Percentiles rank a stretch among this genome's conserved stretches.
Evolutionary conservation across 2,329 filamentous ascomycete genomes (phyloP).

Genomic region (Atkinsonella hypoxylon): DNA sequence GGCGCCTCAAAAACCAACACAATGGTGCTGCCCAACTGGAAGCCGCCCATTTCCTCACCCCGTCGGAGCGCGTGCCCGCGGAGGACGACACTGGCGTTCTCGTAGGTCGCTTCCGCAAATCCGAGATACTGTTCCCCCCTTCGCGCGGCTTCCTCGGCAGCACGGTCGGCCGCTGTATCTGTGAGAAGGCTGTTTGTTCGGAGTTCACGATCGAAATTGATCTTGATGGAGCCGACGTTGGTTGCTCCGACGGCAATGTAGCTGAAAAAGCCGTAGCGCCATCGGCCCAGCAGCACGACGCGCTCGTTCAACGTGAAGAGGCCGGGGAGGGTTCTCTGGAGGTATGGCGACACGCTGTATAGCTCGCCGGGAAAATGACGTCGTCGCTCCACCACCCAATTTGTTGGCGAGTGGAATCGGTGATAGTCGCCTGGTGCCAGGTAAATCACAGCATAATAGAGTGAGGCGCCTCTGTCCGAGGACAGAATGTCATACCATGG

Average conservation of each 20-base stretch:
- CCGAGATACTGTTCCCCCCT: conserved; percentile 78
- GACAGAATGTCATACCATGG: conserved; percentile 62
- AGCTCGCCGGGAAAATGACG: conserved; percentile 97
- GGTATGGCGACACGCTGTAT: conserved; percentile 87
- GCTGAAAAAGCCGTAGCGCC: conserved; percentile 96
- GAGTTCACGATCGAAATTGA: conserved; percentile 93
- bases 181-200: conserved; percentile 86
- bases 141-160: conserved; percentile 65
- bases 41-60: conserved; percentile 97
- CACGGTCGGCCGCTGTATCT: conserved; percentile 80
- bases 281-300: conserved; percentile 82
- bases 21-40: conserved; percentile 88
- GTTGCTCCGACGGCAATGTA: conserved; percentile 94
- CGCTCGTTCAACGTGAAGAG: conserved; percentile 96
- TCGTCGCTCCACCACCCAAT: conserved; percentile 88
- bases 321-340: conserved; percentile 83
- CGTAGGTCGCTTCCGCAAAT: conserved; percentile 85
- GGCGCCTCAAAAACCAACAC: conserved; percentile 96
- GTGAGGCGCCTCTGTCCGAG: conserved; percentile 50
- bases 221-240: conserved; percentile 90
- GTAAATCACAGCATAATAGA: conserved; percentile 94
- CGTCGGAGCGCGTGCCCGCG: conserved; percentile 71
- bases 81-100: conserved; percentile 61
- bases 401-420: conserved; percentile 88
- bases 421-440: conserved; percentile 97